These are phyloP conservation scores for Zangia roseola DNA, from an alignment of 768 basidiomycete species.

Conservation along the genomic window DNA sequence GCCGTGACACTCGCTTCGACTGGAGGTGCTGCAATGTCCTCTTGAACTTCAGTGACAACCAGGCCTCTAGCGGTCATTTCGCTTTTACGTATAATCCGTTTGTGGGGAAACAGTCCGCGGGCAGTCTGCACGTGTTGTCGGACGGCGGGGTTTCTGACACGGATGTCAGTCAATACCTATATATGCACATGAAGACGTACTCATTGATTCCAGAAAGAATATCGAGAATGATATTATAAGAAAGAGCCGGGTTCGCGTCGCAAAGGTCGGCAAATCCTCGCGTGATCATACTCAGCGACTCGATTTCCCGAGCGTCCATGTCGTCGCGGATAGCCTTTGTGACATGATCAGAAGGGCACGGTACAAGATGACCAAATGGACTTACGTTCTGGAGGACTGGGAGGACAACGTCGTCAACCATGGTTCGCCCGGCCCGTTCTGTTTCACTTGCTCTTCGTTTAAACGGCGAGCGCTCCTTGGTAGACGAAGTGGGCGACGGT, in stretches of 20 bases:
- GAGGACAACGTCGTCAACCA: slow-evolving; percentile 84
- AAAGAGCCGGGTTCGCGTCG: slow-evolving; percentile 78
- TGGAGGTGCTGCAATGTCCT: slow-evolving; percentile 59
- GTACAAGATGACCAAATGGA: background rate
- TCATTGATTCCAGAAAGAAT: slow-evolving; percentile 89
- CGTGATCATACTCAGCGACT: slow-evolving; percentile 85
- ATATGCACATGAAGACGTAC: slow-evolving; percentile 45
- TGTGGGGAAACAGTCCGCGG: slow-evolving; percentile 78
- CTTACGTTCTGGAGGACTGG: slow-evolving; percentile 75
- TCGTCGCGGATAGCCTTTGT: slow-evolving; percentile 71
- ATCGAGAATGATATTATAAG: slow-evolving; percentile 86
- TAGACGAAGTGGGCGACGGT: slow-evolving; percentile 46
- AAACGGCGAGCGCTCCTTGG: slow-evolving; percentile 38
- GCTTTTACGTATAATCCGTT: slow-evolving; percentile 73
- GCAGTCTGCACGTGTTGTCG: slow-evolving; percentile 81
- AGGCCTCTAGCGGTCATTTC: slow-evolving; percentile 85
- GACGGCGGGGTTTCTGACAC: slow-evolving; percentile 66
- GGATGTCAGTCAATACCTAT: slow-evolving; percentile 4
- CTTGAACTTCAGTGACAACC: slow-evolving; percentile 78
- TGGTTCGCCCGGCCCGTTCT: slow-evolving; percentile 59
- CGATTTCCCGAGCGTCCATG: slow-evolving; percentile 86
- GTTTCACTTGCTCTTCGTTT: slow-evolving; percentile 54
- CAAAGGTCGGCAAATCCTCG: slow-evolving; percentile 87
- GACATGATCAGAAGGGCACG: slow-evolving; percentile 3
- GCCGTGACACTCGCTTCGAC: slow-evolving; percentile 32